Conservation (phyloP, 371 early-diverging fungal genomes). For the Apophysomyces trapeziformis region DNA sequence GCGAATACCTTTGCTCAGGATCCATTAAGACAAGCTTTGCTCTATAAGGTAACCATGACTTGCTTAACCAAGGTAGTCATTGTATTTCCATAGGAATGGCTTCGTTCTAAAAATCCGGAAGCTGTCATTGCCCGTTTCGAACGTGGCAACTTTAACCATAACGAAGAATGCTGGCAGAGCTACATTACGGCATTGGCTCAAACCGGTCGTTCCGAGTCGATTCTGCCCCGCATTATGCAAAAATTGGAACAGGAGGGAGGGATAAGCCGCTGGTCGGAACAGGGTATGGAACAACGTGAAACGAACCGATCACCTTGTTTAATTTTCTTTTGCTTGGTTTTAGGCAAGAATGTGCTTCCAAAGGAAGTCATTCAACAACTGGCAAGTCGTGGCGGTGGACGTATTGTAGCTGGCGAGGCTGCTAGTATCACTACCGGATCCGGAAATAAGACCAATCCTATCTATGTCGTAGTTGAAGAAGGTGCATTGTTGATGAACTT, state of each 20-base stretch:
- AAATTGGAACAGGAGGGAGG: conserved; percentile 54
- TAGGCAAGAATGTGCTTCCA: conserved; percentile 16
- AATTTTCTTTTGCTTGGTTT: background rate
- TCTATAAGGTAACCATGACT: conserved; percentile 64
- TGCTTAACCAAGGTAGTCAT: background rate
- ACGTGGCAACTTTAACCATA: conserved; percentile 63
- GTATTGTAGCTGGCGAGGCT: conserved; percentile 21
- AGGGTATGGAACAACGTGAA: conserved; percentile 13
- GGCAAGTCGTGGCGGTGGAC: conserved; percentile 33
- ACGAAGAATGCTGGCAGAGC: conserved; percentile 70
- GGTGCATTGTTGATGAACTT: conserved; percentile 24
- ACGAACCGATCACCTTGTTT: conserved; percentile 19
- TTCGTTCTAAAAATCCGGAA: conserved; percentile 63
- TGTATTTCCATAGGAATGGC: conserved; percentile 57
- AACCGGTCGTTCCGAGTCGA: conserved; percentile 65
- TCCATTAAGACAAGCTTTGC: conserved; percentile 65
- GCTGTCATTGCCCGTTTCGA: conserved; percentile 76
- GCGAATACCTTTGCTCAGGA: conserved; percentile 70
- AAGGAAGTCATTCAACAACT: conserved; percentile 44
- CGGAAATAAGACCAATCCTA: conserved; percentile 53
- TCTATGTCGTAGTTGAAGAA: conserved; percentile 67
- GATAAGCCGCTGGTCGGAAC: conserved; percentile 11
- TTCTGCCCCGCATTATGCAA: conserved; percentile 67
- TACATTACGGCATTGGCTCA: conserved; percentile 75
- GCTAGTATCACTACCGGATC: conserved; percentile 29